Conservation (phyloP, 2,329 filamentous ascomycete species). For the Penicillium sp. region DNA sequence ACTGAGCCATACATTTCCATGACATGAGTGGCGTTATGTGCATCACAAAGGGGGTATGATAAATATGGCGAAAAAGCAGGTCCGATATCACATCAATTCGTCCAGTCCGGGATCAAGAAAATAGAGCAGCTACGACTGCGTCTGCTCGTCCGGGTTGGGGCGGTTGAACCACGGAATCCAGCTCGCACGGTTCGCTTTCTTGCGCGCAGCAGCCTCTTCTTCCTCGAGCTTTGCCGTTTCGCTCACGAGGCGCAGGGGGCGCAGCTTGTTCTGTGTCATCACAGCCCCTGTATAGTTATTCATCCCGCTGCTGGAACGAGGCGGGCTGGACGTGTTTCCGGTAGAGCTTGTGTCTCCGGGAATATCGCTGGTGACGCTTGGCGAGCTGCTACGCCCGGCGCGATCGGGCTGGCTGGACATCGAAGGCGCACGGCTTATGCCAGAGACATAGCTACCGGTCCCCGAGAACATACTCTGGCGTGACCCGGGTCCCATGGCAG, state of each 20-base stretch:
- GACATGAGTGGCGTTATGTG: conserved; percentile 24
- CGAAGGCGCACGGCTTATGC: conserved; percentile 54
- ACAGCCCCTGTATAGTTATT: conserved; percentile 66
- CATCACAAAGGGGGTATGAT: conserved; percentile 26
- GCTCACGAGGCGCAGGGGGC: conserved; percentile 76
- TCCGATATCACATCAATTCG: conserved; percentile 24
- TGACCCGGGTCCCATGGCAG: conserved; percentile 40
- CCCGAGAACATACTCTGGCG: conserved; percentile 42
- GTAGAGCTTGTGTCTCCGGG: conserved; percentile 47
- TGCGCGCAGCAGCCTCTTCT: conserved; percentile 43
- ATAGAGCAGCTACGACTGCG: conserved; percentile 8
- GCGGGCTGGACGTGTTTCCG: conserved; percentile 51
- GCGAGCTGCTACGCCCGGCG: conserved; percentile 64
- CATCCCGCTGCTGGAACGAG: conserved; percentile 64
- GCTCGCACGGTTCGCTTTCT: conserved; percentile 47
- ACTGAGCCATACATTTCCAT: conserved; percentile 14
- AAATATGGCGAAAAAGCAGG: conserved; percentile 20
- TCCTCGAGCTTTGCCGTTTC: conserved; percentile 43
- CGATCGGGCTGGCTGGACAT: conserved; percentile 48
- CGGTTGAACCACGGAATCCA: conserved; percentile 50
- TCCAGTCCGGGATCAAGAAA: conserved; percentile 9
- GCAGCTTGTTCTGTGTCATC: conserved; percentile 67
- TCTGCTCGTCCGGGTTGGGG: conserved; percentile 27
- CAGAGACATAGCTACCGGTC: conserved; percentile 50
- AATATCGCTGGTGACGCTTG: conserved; percentile 52